phyloP scores from a whole-genome alignment of 2,329 filamentous ascomycete species.

The Stachybotrys chlorohalonatus region DNA sequence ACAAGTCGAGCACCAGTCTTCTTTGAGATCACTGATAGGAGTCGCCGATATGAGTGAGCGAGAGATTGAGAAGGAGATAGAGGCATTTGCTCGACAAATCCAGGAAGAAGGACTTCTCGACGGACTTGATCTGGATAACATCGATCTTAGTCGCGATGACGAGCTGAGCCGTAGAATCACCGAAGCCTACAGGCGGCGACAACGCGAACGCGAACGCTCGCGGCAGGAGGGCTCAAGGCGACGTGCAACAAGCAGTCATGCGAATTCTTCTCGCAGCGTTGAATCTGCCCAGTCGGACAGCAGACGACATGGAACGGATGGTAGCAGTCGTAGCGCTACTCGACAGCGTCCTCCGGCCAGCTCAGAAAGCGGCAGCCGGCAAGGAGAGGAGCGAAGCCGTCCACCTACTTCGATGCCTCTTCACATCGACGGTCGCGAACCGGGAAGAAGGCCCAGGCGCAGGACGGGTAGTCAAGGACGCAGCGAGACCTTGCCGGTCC shows the following conservation, averaged over 20 bases:
- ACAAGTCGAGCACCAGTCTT: slow-evolving; percentile 81
- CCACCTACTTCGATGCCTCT: slow-evolving; percentile 30
- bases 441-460: slow-evolving; percentile 26
- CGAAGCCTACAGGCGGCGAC: slow-evolving; percentile 73
- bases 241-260: slow-evolving; percentile 25
- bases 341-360: neutral
- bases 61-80: slow-evolving; percentile 79
- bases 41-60: slow-evolving; percentile 66
- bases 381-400: slow-evolving; percentile 38
- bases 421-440: slow-evolving; percentile 21
- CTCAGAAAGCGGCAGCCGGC: slow-evolving; percentile 10
- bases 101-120: slow-evolving; percentile 80
- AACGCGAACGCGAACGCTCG: slow-evolving; percentile 54
- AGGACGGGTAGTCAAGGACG: slow-evolving; percentile 46
- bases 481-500: slow-evolving; percentile 41
- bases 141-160: slow-evolving; percentile 77
- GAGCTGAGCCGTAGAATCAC: slow-evolving; percentile 86
- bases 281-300: slow-evolving; percentile 13
- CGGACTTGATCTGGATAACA: slow-evolving; percentile 79
- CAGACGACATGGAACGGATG: slow-evolving; percentile 17
- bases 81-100: slow-evolving; percentile 84
- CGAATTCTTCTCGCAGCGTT: slow-evolving; percentile 23
- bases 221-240: slow-evolving; percentile 38
- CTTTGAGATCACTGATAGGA: slow-evolving; percentile 75
- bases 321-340: slow-evolving; percentile 6